Percentiles rank a stretch among this genome's conserved stretches.
These are phyloP conservation scores for Cladosporium phlei DNA, from an alignment of 2,329 filamentous ascomycete genomes.

Conservation along the genomic window DNA sequence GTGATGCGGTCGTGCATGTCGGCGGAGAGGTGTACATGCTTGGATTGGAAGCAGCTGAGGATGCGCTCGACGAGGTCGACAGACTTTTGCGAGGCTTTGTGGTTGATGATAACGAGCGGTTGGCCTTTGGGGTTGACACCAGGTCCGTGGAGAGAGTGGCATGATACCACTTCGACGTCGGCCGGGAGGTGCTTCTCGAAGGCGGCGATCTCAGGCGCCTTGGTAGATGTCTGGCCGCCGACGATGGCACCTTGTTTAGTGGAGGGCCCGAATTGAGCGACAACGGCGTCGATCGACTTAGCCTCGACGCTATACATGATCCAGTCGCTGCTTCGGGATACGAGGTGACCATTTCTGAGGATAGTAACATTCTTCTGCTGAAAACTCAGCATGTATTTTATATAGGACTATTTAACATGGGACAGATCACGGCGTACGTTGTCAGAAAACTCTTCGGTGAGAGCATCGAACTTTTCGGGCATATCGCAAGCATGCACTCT, in stretches of 20 bases:
- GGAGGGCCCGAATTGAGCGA: conserved; percentile 84
- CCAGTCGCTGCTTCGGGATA: conserved; percentile 94
- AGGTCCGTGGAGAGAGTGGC: conserved; percentile 93
- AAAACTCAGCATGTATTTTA: conserved; percentile 39
- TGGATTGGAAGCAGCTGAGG: conserved; percentile 77
- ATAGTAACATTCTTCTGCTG: conserved; percentile 76
- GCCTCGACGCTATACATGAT: conserved; percentile 99
- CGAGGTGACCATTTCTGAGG: conserved; percentile 87
- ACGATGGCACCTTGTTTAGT: conserved; percentile 95
- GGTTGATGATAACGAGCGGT: conserved; percentile 88
- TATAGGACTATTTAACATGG: conserved; percentile 23
- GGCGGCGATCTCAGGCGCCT: conserved; percentile 89
- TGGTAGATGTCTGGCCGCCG: conserved; percentile 96
- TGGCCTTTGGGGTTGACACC: conserved; percentile 83
- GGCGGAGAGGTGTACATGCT: conserved; percentile 81
- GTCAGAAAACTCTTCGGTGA: conserved; percentile 76
- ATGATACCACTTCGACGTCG: conserved; percentile 91
- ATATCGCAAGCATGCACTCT: conserved; percentile 94
- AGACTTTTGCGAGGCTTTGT: conserved; percentile 73
- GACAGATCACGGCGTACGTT: conserved; percentile 62
- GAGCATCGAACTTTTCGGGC: conserved; percentile 77
- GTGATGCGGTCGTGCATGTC: conserved; percentile 93
- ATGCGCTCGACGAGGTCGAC: conserved; percentile 75
- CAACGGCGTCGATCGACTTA: conserved; percentile 79
- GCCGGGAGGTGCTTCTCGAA: conserved; percentile 83